These are phyloP conservation scores for Asparagopsis taxiformis DNA, from an alignment of 31 red algal genomes.

Conservation along the genomic window DNA sequence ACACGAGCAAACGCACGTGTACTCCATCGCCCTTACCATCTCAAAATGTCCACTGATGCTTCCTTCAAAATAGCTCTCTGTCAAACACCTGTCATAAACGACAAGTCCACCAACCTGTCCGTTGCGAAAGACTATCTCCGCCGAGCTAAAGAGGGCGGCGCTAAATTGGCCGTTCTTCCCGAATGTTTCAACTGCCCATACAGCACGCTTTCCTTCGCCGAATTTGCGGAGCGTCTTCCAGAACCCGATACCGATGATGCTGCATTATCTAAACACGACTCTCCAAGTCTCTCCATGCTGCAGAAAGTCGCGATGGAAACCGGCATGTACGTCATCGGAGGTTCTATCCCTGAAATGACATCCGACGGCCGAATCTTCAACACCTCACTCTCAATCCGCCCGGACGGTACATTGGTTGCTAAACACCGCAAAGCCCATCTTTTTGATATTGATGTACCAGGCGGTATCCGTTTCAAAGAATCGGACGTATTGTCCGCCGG, in stretches of 20 bases:
- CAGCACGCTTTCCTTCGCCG: conserved; percentile 51
- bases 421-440: conserved; percentile 97
- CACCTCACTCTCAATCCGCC: conserved; percentile 66
- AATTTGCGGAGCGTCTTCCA: conserved; percentile 82
- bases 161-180: conserved; percentile 81
- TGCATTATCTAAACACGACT: conserved; percentile 7
- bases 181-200: conserved; percentile 96
- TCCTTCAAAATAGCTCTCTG: conserved; percentile 65
- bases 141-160: conserved; percentile 41
- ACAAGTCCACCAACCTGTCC: conserved; percentile 59
- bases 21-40: neutral
- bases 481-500: conserved; percentile 79
- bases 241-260: conserved; percentile 3
- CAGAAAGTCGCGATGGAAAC: conserved; percentile 54
- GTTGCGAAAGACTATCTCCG: conserved; percentile 47
- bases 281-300: conserved; percentile 63
- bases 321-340: conserved; percentile 82
- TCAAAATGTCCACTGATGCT: conserved; percentile 6
- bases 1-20: neutral
- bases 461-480: conserved; percentile 87
- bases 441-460: conserved; percentile 95
- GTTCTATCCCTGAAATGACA: conserved; percentile 73
- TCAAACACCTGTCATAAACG: conserved; percentile 55
- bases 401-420: conserved; percentile 82
- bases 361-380: conserved; percentile 70